Evolutionary conservation across 768 basidiomycete species (phyloP).

Genomic region (Leucosporidium yakuticum): DNA sequence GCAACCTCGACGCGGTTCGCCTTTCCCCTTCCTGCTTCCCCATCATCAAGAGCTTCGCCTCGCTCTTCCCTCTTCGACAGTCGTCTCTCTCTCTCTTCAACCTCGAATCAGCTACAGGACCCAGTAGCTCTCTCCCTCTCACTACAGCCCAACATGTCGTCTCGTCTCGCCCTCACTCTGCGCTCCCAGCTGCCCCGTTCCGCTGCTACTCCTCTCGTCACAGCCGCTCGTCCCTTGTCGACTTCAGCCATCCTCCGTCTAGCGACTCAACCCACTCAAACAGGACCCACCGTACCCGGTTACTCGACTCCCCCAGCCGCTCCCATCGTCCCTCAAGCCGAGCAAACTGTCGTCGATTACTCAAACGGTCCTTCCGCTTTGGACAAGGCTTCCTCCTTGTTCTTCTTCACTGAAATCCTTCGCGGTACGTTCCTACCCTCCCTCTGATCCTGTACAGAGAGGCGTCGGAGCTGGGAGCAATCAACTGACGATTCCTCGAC

Average conservation of each 20-base stretch:
- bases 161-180: too few species aligned
- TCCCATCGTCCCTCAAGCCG: constrained; percentile 2
- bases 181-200: not conserved
- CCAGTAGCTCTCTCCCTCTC: too few species aligned
- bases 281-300: constrained; percentile 7
- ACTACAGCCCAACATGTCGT: too few species aligned
- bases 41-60: not conserved
- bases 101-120: too few species aligned
- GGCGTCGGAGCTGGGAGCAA: too few species aligned
- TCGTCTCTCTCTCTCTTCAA: not conserved
- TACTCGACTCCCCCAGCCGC: not conserved
- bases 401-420: constrained; percentile 98
- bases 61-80: not conserved
- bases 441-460: too few species aligned
- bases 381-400: constrained; percentile 90
- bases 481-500: not conserved
- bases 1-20: too few species aligned
- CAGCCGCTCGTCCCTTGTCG: not conserved
- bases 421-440: constrained; percentile 59
- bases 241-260: constrained; percentile 3
- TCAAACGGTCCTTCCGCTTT: constrained; percentile 72
- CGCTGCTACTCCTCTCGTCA: not conserved
- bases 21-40: too few species aligned
- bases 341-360: constrained; percentile 39
- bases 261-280: constrained; percentile 22